Percentiles rank a stretch among this genome's conserved stretches.
Evolutionary conservation across 2,329 filamentous ascomycete genomes (phyloP).

Genomic region (Westerdykella ornata): DNA sequence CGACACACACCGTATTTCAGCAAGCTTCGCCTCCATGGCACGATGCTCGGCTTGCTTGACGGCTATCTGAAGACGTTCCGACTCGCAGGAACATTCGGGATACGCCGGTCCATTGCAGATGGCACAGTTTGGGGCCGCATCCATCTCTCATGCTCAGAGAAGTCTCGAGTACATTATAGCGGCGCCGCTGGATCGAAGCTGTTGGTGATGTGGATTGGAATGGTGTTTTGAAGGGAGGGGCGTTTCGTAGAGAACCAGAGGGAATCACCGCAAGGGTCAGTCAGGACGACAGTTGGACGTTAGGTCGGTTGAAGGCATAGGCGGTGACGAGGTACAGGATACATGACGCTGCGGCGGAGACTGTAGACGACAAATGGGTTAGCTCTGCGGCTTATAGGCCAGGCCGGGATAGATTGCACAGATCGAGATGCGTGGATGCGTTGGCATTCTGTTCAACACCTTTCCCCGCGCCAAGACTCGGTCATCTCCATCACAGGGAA

Average conservation of each 20-base stretch:
- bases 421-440: conserved; percentile 32
- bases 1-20: conserved; percentile 28
- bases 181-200: conserved; percentile 2
- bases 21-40: conserved; percentile 33
- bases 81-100: conserved; percentile 37
- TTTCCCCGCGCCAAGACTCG: conserved; percentile 5
- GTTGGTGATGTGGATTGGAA: conserved; percentile 1
- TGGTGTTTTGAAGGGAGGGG: conserved; percentile 7
- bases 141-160: conserved; percentile 28
- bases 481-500: conserved; percentile 1
- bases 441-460: conserved; percentile 20
- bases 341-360: conserved; percentile 31
- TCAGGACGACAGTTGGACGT: conserved; percentile 12
- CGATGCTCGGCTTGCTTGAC: conserved; percentile 37
- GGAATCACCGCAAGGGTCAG: conserved; percentile 17
- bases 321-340: conserved; percentile 36
- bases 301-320: conserved; percentile 22
- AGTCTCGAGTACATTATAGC: conserved; percentile 19
- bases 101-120: conserved; percentile 38
- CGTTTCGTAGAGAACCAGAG: conserved; percentile 11
- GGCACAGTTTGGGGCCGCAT: conserved; percentile 37
- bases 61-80: conserved; percentile 36
- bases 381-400: conserved; percentile 30
- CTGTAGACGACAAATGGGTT: conserved; percentile 21
- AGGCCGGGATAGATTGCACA: conserved; percentile 21